Conservation (phyloP, 768 basidiomycete genomes). For the Lactifluus subvellereus region DNA sequence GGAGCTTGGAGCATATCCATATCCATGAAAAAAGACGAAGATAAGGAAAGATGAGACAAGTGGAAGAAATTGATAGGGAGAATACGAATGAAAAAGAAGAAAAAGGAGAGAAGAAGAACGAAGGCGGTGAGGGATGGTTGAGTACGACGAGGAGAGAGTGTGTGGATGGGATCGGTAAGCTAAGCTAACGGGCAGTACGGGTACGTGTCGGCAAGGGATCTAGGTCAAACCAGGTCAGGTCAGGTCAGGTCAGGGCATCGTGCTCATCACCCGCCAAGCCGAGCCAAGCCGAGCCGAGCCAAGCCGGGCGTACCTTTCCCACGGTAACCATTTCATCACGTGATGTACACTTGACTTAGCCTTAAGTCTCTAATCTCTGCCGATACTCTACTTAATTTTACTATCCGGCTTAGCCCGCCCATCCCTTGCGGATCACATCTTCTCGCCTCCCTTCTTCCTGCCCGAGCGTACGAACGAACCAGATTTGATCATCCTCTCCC, state of each 20-base stretch:
- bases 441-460: conserved; percentile 62
- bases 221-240: not conserved
- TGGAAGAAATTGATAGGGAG: not conserved
- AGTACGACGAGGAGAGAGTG: not conserved
- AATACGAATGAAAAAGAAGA: not conserved
- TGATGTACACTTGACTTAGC: not conserved
- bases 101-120: not conserved
- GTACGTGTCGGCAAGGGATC: no score
- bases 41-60: not conserved
- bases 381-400: no score
- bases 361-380: not conserved
- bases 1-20: conserved; percentile 15
- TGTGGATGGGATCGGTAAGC: not conserved
- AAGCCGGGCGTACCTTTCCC: not conserved
- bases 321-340: not conserved
- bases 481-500: conserved; percentile 12
- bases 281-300: no score
- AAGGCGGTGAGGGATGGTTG: not conserved
- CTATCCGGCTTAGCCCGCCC: not conserved
- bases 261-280: conserved; percentile 12
- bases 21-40: conserved; percentile 10
- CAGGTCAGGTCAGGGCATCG: not conserved
- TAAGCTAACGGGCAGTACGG: no score
- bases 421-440: conserved; percentile 64
- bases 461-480: conserved; percentile 56